These are phyloP conservation scores for Mycena haematopus DNA, from an alignment of 768 basidiomycete genomes.

Conservation along the genomic window DNA sequence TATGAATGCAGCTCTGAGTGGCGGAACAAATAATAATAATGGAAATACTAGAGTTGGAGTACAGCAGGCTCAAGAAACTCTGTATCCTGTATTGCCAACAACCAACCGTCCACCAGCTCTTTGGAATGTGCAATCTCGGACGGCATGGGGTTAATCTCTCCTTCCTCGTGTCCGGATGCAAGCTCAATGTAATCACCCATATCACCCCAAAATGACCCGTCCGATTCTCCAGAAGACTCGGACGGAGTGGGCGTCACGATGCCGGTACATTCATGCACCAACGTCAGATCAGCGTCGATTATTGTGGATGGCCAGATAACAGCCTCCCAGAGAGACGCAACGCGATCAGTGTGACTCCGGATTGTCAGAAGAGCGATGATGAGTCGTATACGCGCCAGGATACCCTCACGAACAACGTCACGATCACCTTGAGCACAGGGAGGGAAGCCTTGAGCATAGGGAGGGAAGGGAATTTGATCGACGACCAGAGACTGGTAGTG, in stretches of 20 bases:
- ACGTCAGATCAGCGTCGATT: not conserved
- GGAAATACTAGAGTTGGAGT: no score
- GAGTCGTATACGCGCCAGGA: slow-evolving; percentile 8
- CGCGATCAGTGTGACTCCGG: slow-evolving; percentile 1
- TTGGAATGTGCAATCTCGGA: slow-evolving; percentile 12
- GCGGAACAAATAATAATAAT: no score
- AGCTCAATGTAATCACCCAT: not conserved
- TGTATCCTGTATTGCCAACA: no score
- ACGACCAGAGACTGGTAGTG: slow-evolving; percentile 14
- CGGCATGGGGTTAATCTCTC: not conserved
- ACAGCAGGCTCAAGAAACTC: no score
- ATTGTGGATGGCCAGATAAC: not conserved
- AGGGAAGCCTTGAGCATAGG: slow-evolving; percentile 4
- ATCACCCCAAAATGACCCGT: not conserved
- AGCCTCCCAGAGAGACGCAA: slow-evolving; percentile 10
- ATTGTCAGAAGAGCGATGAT: slow-evolving; percentile 18
- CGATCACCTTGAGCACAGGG: no score
- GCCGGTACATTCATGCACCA: slow-evolving; percentile 5
- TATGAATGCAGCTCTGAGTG: no score
- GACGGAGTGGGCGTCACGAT: slow-evolving; percentile 12
- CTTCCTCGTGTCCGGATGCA: not conserved
- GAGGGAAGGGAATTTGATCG: slow-evolving; percentile 13
- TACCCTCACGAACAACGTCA: not conserved
- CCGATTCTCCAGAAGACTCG: slow-evolving; percentile 8
- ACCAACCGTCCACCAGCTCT: slow-evolving; percentile 12